Conservation (phyloP, 495 filamentous ascomycete species). For the Oidiodendron maius region DNA sequence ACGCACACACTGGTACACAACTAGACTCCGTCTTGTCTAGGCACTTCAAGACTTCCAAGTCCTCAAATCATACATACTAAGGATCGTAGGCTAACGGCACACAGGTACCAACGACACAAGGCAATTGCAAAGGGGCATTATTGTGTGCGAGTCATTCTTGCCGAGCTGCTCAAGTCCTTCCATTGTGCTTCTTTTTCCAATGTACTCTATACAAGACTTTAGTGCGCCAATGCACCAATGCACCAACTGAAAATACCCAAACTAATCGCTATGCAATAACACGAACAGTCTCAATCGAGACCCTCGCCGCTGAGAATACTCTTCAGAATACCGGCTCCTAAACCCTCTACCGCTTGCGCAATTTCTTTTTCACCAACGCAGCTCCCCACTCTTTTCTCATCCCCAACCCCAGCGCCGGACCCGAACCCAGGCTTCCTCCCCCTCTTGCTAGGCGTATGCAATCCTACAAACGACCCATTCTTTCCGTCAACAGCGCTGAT, state of each 20-base stretch:
- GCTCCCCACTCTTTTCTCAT: slow-evolving; percentile 68
- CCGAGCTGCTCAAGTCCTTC: no score
- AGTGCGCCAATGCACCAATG: not conserved
- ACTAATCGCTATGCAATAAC: slow-evolving; percentile 19
- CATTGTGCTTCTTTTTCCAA: no score
- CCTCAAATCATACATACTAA: no score
- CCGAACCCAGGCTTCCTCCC: slow-evolving; percentile 34
- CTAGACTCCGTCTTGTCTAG: no score
- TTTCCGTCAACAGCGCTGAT: slow-evolving; percentile 72
- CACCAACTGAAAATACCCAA: slow-evolving; percentile 1
- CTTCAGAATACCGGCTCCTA: slow-evolving; percentile 51
- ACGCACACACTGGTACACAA: no score
- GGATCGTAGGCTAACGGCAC: no score
- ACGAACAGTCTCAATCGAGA: slow-evolving; percentile 15
- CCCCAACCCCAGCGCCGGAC: slow-evolving; percentile 30
- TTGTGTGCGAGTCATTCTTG: no score
- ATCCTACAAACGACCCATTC: slow-evolving; percentile 52
- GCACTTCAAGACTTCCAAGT: no score
- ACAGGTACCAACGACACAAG: no score
- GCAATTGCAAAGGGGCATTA: no score
- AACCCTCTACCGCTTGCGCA: slow-evolving; percentile 61
- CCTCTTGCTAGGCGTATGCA: slow-evolving; percentile 55
- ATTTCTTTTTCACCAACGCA: slow-evolving; percentile 76
- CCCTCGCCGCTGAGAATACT: slow-evolving; percentile 42
- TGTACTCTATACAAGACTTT: not conserved